These are phyloP conservation scores for Anisodus acutangulus DNA, from an alignment of 257 asterid species.

Conservation along the genomic window DNA sequence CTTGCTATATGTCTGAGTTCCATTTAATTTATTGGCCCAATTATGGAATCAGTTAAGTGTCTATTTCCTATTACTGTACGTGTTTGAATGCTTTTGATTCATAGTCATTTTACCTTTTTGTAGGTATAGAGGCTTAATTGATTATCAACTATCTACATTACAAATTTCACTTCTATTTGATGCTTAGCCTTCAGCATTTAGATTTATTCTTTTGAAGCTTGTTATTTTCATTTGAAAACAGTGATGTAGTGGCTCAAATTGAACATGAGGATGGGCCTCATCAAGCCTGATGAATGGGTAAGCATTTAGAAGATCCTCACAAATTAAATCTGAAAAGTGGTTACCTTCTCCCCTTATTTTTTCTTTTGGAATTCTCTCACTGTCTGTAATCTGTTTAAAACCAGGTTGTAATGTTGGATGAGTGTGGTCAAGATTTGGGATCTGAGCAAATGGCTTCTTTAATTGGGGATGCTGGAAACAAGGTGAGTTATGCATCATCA, in stretches of 20 bases:
- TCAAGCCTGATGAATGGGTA: conserved; percentile 84
- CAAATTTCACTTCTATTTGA: neutral
- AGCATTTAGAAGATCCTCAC: neutral
- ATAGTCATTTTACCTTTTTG: neutral
- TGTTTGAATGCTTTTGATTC: neutral
- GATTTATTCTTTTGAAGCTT: neutral
- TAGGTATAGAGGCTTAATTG: neutral
- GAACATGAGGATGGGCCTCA: conserved; percentile 81
- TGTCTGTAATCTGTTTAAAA: conserved; percentile 28
- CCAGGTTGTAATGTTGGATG: conserved; percentile 86
- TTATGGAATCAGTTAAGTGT: neutral
- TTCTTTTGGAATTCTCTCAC: conserved; percentile 13
- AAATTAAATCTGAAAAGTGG: neutral
- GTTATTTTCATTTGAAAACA: conserved; percentile 30
- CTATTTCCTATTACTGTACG: neutral
- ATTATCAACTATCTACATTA: neutral
- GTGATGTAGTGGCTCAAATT: conserved; percentile 72
- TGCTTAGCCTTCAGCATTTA: neutral
- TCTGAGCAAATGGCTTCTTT: conserved; percentile 82
- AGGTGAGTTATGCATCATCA: conserved; percentile 42
- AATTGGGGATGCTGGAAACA: conserved; percentile 70
- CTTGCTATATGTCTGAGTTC: neutral
- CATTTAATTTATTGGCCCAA: neutral
- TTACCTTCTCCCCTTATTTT: neutral
- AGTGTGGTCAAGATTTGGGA: conserved; percentile 59